A percentile compares a stretch with the other conserved stretches of the same genome.
Conservation (phyloP, 371 early-diverging fungal genomes). For the Mortierella sp. region DNA sequence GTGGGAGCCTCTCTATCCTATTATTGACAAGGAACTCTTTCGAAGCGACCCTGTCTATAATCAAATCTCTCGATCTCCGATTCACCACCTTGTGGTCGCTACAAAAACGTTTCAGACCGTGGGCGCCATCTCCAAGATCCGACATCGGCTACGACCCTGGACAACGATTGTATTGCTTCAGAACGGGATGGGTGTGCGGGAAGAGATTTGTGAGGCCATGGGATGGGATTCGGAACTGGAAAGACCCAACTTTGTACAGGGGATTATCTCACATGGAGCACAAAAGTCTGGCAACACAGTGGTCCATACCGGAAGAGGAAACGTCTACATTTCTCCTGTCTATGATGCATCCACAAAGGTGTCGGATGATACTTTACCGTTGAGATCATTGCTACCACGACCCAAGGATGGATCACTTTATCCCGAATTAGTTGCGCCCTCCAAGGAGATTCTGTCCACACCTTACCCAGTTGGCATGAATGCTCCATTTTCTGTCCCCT, state of each 20-base stretch:
- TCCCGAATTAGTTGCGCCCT: conserved; percentile 15
- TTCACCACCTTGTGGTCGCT: conserved; percentile 40
- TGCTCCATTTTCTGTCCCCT: conserved; percentile 12
- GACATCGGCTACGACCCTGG: conserved; percentile 49
- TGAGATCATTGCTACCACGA: too few relatives aligned
- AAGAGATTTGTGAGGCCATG: conserved; percentile 47
- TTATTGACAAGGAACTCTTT: conserved; percentile 51
- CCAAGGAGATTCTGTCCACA: not conserved
- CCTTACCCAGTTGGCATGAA: conserved; percentile 19
- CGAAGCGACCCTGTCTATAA: conserved; percentile 37
- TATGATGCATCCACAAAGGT: not conserved
- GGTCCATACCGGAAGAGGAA: conserved; percentile 39
- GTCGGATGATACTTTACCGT: not conserved
- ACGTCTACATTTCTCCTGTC: conserved; percentile 40
- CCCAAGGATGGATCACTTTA: not conserved
- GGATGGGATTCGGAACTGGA: conserved; percentile 35
- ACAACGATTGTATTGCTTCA: conserved; percentile 47
- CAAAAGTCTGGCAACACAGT: conserved; percentile 32
- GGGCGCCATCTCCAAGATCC: conserved; percentile 45
- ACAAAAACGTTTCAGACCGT: conserved; percentile 50
- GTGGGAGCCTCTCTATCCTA: conserved; percentile 47
- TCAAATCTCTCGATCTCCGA: conserved; percentile 30
- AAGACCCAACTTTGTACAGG: conserved; percentile 49
- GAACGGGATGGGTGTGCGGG: conserved; percentile 46
- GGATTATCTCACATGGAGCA: conserved; percentile 46